Conservation (phyloP, 148 eudicot species). For the Rhododendron molle region DNA sequence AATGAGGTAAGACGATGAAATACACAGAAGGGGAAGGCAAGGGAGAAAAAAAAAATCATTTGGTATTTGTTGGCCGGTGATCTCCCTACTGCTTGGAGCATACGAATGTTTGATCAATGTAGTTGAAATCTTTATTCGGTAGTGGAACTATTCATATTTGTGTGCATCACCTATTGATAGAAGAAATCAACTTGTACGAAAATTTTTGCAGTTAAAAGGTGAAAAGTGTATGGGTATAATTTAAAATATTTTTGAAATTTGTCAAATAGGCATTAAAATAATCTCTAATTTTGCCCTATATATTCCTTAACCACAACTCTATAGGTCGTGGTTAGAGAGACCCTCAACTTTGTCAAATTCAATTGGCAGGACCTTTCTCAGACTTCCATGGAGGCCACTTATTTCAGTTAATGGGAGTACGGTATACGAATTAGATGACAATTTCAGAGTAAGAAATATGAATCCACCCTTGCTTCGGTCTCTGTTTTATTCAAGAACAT, state of each 20-base stretch:
- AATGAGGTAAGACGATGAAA: background rate
- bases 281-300: background rate
- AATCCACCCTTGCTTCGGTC: background rate
- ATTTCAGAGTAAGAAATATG: slow-evolving; percentile 42
- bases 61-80: background rate
- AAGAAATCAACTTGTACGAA: background rate
- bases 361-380: slow-evolving; percentile 71
- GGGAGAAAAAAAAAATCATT: background rate
- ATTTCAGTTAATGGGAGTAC: slow-evolving; percentile 78
- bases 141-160: background rate
- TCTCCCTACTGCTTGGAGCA: background rate
- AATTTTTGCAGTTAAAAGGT: background rate
- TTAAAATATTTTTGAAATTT: too few species aligned
- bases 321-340: background rate
- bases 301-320: background rate
- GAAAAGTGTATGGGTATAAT: background rate
- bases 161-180: background rate
- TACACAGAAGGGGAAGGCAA: background rate
- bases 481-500: background rate
- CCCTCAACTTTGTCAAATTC: background rate
- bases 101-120: background rate
- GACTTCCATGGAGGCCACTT: slow-evolving; percentile 93
- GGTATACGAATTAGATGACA: slow-evolving; percentile 52
- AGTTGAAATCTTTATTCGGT: background rate
- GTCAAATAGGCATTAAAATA: background rate